phyloP scores from a whole-genome alignment of 208 protist genomes.

The Leishmania major region DNA sequence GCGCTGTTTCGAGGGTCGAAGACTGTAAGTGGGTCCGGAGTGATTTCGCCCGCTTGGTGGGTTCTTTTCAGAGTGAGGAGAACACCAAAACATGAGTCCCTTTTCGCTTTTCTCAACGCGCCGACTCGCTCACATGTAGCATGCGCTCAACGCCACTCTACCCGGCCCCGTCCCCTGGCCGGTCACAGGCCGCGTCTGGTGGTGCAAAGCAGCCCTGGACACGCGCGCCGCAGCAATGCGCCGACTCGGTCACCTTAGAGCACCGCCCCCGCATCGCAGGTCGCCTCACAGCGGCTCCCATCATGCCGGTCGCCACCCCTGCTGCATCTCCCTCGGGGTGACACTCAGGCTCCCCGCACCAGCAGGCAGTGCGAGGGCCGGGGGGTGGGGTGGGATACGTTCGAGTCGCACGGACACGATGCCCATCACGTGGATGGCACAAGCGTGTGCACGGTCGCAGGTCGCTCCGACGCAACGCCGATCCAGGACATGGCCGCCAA shows the following conservation, averaged over 20 bases:
- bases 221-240: background rate
- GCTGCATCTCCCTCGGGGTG: background rate
- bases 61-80: background rate
- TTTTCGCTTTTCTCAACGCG: background rate
- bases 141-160: background rate
- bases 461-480: background rate
- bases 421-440: background rate
- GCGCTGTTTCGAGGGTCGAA: background rate
- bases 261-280: background rate
- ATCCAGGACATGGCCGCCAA: background rate
- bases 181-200: too few species aligned
- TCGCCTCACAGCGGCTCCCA: background rate
- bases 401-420: background rate
- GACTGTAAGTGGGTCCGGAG: background rate
- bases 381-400: background rate
- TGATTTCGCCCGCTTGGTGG: background rate
- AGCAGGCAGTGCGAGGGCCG: too few species aligned
- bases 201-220: background rate
- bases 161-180: too few species aligned
- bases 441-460: background rate
- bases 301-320: background rate
- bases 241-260: background rate
- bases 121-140: background rate
- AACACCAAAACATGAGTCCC: background rate
- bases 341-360: too few species aligned